Percentiles rank a stretch among this genome's conserved stretches.
These are phyloP conservation scores for Lolium multiflorum DNA, from an alignment of 176 grass and related monocot species.

Conservation along the genomic window DNA sequence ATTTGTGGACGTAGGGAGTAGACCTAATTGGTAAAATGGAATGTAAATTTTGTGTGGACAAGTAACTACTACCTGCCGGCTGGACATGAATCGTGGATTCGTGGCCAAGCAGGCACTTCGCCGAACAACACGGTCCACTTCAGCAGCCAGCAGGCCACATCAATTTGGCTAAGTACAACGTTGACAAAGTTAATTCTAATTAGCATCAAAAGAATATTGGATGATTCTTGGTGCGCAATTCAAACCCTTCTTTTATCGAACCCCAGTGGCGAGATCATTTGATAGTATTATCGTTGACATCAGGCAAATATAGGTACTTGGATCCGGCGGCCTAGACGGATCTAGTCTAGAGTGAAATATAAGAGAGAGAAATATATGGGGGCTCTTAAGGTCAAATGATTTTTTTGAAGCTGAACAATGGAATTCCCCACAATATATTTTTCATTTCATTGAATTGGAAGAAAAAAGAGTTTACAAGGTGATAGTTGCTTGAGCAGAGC, in stretches of 20 bases:
- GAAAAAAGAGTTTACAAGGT: too few species aligned
- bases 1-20: too few species aligned
- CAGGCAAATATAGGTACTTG: background rate
- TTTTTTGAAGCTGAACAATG: too few species aligned
- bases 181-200: background rate
- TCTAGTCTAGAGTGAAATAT: slow-evolving; percentile 12
- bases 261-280: background rate
- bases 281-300: slow-evolving; percentile 46
- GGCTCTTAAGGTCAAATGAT: background rate
- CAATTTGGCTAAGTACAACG: background rate
- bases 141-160: background rate
- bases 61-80: background rate
- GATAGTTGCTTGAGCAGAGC: too few species aligned
- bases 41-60: background rate
- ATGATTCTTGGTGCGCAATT: slow-evolving; percentile 42
- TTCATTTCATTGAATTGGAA: too few species aligned
- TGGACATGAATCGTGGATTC: background rate
- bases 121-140: background rate
- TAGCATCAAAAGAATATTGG: background rate
- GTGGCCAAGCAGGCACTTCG: background rate
- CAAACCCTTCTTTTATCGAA: slow-evolving; percentile 44
- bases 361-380: background rate
- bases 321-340: slow-evolving; percentile 1
- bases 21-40: background rate
- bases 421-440: too few species aligned